Evolutionary conservation across 1,284 basidiomycete species (phyloP), one percentile per base, ranked within the genome.

Genomic region (Pascua sp.): DNA sequence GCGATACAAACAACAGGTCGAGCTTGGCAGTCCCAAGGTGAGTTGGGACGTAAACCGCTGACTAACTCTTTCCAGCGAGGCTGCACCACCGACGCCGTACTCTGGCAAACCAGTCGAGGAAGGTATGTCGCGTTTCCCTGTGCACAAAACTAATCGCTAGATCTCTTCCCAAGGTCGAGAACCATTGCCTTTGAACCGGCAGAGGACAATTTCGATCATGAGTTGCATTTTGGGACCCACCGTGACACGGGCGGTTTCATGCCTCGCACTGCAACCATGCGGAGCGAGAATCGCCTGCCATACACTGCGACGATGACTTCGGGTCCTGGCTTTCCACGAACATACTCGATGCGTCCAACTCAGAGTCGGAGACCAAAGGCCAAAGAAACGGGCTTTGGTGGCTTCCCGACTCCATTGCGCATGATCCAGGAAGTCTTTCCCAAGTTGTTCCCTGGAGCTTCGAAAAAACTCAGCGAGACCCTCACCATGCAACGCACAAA

Each of bases 391-490:
- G 81, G 81, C 5, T 91, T 90, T 65, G 93, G 93, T 46, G 93
- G 92, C 0, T 98, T 96, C 75, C 92, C 93, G 0, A 90, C 87
- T 67, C 90, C 91, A 0, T 78, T 85, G 60, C 78, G 83, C 53
- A 72, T 93, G 17, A 58, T 85, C 4, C 78, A 77, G 2, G 72
- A 70, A 7, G 63, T 85, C 0, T 73, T 88, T 36, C 67, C 78
- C 13, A 77, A 74, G 43, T 67, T 86, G 49, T 86, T 88, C 55
- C 90, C 89, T 0, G 67, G 79, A 1, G 56, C 85, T 12, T 75
- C 82, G 38, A 78, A 78, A 16, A 81, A 78, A 47, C 70, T 91
- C 39, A 80, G 79, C 16, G 80, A 82, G 52, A 88, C 86, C 1
- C 57, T 91, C 40, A 93, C 90, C 0, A 83, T 94, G 55, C 88